Evolutionary conservation across 768 basidiomycete species (phyloP).

Genomic region (Termitomyces sp.): DNA sequence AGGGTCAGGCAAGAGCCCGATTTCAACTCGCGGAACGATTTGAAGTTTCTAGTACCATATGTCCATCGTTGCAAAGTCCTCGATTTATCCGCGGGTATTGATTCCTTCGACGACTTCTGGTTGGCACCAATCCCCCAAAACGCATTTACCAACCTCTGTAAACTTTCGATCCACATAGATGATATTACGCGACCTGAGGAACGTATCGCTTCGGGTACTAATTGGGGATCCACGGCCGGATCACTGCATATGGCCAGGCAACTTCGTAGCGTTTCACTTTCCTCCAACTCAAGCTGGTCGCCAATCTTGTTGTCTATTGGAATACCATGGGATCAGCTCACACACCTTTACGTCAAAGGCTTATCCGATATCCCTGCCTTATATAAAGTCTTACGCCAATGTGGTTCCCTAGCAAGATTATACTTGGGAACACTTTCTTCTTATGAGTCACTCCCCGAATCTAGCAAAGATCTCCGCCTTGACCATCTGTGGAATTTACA

Average conservation of each 20-base stretch:
- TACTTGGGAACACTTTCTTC: background rate
- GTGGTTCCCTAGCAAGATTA: background rate
- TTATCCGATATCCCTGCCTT: background rate
- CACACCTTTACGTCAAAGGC: background rate
- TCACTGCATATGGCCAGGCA: background rate
- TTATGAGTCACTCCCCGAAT: background rate
- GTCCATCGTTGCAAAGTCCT: background rate
- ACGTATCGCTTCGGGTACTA: background rate
- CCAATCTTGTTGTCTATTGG: background rate
- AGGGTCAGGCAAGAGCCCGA: background rate
- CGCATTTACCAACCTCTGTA: background rate
- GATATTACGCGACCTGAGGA: background rate
- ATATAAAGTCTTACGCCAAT: background rate
- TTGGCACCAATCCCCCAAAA: background rate
- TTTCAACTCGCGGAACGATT: background rate
- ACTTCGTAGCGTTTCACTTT: background rate
- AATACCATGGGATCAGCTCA: background rate
- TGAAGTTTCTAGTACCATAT: background rate
- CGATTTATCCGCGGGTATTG: background rate
- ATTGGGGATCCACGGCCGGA: background rate
- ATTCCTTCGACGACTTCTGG: background rate
- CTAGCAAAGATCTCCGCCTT: background rate
- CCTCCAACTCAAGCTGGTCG: background rate
- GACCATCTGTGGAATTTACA: background rate
- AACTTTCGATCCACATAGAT: background rate